Conservation (phyloP, 1,284 basidiomycete species). For the Peniophora sp. region DNA sequence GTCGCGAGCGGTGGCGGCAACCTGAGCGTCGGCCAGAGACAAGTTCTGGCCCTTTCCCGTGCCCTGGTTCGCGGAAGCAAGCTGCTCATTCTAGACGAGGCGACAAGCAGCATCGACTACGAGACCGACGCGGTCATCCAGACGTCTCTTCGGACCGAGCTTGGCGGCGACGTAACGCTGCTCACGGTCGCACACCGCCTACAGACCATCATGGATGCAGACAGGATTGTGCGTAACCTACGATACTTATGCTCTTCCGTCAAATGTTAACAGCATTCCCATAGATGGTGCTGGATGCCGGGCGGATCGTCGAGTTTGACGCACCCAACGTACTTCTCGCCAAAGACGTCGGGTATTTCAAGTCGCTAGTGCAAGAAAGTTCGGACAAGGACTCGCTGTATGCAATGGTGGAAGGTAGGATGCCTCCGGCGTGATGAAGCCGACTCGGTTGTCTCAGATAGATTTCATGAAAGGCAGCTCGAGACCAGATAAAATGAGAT, state of each 20-base stretch:
- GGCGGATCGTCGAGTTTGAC: constrained; percentile 28
- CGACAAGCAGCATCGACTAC: constrained; percentile 13
- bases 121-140: constrained; percentile 24
- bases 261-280: not conserved
- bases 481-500: too few relatives aligned
- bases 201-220: constrained; percentile 26
- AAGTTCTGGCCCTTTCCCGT: constrained; percentile 34
- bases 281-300: constrained; percentile 27
- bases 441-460: too few relatives aligned
- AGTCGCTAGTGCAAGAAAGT: constrained; percentile 28
- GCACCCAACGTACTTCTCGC: constrained; percentile 23
- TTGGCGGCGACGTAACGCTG: constrained; percentile 20
- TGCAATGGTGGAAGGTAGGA: constrained; percentile 18
- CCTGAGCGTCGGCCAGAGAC: constrained; percentile 46
- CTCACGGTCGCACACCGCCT: constrained; percentile 29
- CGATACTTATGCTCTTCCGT: not conserved
- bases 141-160: constrained; percentile 21
- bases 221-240: constrained; percentile 21
- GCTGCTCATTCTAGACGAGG: constrained; percentile 31
- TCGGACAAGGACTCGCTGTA: constrained; percentile 26
- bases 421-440: too few relatives aligned
- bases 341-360: constrained; percentile 24
- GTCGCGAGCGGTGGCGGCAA: constrained; percentile 31
- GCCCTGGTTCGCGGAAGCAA: constrained; percentile 25
- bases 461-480: too few relatives aligned